These are phyloP conservation scores for Wakefieldia striispora DNA, from an alignment of 768 basidiomycete species.

Conservation along the genomic window DNA sequence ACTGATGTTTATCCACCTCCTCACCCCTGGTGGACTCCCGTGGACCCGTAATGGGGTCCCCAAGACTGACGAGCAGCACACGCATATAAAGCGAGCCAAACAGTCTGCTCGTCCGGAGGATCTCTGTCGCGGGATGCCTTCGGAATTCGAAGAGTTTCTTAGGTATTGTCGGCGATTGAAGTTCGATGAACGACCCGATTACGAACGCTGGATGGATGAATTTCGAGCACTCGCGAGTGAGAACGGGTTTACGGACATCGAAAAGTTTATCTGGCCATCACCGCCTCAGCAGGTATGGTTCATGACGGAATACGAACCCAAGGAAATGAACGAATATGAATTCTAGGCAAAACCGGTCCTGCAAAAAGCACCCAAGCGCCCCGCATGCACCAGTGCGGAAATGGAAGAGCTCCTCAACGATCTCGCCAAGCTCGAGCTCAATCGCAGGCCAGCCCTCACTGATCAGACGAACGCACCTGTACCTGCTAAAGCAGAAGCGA, in stretches of 20 bases:
- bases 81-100: slow-evolving; percentile 64
- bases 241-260: slow-evolving; percentile 53
- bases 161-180: slow-evolving; percentile 66
- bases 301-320: not conserved
- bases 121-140: slow-evolving; percentile 65
- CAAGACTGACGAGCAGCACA: slow-evolving; percentile 62
- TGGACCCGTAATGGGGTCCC: slow-evolving; percentile 85
- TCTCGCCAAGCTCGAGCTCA: slow-evolving; percentile 58
- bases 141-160: slow-evolving; percentile 74
- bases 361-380: slow-evolving; percentile 14
- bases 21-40: slow-evolving; percentile 70
- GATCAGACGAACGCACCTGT: slow-evolving; percentile 45
- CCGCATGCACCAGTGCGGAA: slow-evolving; percentile 36
- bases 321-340: slow-evolving; percentile 1
- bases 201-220: slow-evolving; percentile 59
- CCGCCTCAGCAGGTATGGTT: slow-evolving; percentile 36
- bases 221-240: slow-evolving; percentile 62
- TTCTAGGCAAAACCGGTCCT: slow-evolving; percentile 31
- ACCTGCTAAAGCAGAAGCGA: slow-evolving; percentile 33
- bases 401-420: slow-evolving; percentile 58
- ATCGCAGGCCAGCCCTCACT: slow-evolving; percentile 47
- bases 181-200: slow-evolving; percentile 70
- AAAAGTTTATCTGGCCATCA: slow-evolving; percentile 74
- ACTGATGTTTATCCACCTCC: slow-evolving; percentile 76
- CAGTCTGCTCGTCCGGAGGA: slow-evolving; percentile 57